Base-by-base conservation (phyloP, 768 basidiomycete genomes). In the Clitopilus hobsonii region DNA sequence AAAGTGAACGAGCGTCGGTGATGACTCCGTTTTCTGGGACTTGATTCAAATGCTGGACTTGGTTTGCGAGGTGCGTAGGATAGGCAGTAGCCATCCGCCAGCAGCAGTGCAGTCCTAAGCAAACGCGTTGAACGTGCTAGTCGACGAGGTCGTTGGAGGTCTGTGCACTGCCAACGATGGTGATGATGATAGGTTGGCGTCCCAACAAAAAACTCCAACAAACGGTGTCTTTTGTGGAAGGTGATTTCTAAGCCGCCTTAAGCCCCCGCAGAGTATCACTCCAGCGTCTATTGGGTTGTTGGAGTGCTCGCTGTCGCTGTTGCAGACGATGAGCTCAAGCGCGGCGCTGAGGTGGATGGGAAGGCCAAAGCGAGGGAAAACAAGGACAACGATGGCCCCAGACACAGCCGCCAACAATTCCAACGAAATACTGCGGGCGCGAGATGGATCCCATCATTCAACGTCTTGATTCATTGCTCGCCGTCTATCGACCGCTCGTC, bases 11-110 rank as follows among this genome's bases (percentile, higher is more conserved):
- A 20, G 11, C n/a, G 41, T 45, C 41, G 41, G 41, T 20, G 41
- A 45, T 45, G 41, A 45, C 41, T 29, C 60, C 64, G 63, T 82
- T 79, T 60, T 82, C 80, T 32, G 77, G 78, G 13, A 81, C 78
- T 58, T 71, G 72, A 52, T 78, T 78, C 51, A 83, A 68, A 61
- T 72, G 72, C 56, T 69, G 69, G 13, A 27, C 49, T 45, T 45
- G 41, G n/a, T 45, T 16, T 56, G 73, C 74, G 49, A 82, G 69
- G 20, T 79, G 73, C 18, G 77, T 74, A n/a, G 78, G 76, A 65
- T 82, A 84, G 58, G 77, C 59, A n/a, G n/a, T n/a, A 54, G 70
- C 70, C 75, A 78, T 78, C 47, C 47, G 38, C 54, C 29, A 54
- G n/a, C n/a, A n/a, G n/a, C n/a, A n/a, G n/a, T n/a, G n/a, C n/a